These are phyloP conservation scores for Hepatocystis sp. DNA, from an alignment of 169 alveolate genomes.

Conservation along the genomic window DNA sequence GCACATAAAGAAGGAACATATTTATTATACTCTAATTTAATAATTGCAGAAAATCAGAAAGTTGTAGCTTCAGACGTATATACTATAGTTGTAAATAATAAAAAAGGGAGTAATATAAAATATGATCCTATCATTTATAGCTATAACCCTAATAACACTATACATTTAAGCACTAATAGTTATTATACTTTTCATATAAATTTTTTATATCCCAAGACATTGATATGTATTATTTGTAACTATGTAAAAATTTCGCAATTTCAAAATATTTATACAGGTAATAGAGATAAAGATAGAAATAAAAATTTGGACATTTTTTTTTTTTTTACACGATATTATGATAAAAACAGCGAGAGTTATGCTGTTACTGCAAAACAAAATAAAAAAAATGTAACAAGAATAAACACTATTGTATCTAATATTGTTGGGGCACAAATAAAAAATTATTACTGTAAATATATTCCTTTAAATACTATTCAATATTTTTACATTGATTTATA, in stretches of 20 bases:
- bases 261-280: not conserved
- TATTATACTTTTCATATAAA: conserved; percentile 22
- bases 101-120: not conserved
- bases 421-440: conserved; percentile 20
- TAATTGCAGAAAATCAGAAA: not conserved
- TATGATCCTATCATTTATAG: no score
- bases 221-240: conserved; percentile 1
- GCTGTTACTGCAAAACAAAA: not conserved
- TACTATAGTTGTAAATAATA: conserved; percentile 18
- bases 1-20: conserved; percentile 37
- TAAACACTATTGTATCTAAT: conserved; percentile 10
- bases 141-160: no score
- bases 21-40: conserved; percentile 25
- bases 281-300: no score
- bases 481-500: conserved; percentile 24
- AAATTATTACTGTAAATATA: conserved; percentile 30
- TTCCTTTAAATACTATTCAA: conserved; percentile 49
- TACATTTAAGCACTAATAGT: conserved; percentile 17
- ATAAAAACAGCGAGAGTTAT: not conserved
- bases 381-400: conserved; percentile 14
- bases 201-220: conserved; percentile 12
- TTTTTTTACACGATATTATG: no score
- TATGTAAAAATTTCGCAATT: not conserved
- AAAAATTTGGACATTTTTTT: no score
- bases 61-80: conserved; percentile 22